Conservation (phyloP, 1,284 basidiomycete species). For the Cryptococcus hybrid region DNA sequence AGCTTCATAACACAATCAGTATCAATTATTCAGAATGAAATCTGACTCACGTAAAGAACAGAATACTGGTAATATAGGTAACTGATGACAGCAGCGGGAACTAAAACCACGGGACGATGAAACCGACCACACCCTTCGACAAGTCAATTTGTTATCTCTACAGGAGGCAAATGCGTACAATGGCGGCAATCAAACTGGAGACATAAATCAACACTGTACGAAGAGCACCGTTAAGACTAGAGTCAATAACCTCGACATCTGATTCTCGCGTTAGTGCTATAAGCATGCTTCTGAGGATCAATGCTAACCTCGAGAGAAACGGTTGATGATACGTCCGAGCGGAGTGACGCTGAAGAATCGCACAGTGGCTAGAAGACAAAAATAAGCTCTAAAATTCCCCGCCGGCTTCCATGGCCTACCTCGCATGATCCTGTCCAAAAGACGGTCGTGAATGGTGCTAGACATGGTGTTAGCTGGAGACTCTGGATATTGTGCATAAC, state of each 20-base stretch:
- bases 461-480: neutral
- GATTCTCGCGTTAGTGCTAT: neutral
- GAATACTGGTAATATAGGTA: slow-evolving; percentile 64
- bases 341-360: slow-evolving; percentile 50
- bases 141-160: neutral
- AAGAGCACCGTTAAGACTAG: slow-evolving; percentile 64
- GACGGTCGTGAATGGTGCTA: slow-evolving; percentile 40
- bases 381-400: no score
- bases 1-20: slow-evolving; percentile 17
- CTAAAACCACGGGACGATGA: slow-evolving; percentile 69
- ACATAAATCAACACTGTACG: slow-evolving; percentile 70
- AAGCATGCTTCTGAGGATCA: neutral
- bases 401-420: slow-evolving; percentile 9
- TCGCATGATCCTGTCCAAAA: slow-evolving; percentile 38
- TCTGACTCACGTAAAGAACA: slow-evolving; percentile 64
- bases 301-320: slow-evolving; percentile 61
- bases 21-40: neutral
- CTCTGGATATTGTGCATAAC: neutral
- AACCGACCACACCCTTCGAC: slow-evolving; percentile 51
- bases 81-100: slow-evolving; percentile 64
- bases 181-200: slow-evolving; percentile 66
- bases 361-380: slow-evolving; percentile 26
- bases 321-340: slow-evolving; percentile 65
- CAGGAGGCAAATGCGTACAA: slow-evolving; percentile 56
- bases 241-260: slow-evolving; percentile 76